phyloP scores from a whole-genome alignment of 306 rosid species.

The Cicer chorassanicum region DNA sequence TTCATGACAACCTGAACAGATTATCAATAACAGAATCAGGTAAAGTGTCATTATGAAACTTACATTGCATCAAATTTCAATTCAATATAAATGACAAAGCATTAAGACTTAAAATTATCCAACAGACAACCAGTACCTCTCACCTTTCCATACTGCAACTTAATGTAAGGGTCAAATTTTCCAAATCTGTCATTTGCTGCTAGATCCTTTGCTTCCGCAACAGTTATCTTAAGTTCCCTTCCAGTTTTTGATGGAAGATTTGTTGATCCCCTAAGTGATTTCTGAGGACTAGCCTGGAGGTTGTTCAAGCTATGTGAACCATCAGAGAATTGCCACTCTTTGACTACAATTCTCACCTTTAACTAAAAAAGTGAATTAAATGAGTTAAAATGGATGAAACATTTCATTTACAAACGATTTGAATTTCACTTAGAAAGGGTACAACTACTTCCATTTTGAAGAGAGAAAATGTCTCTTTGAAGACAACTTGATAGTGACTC shows the following conservation, averaged over 20 bases:
- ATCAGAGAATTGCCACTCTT: slow-evolving; percentile 96
- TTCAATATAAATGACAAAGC: slow-evolving; percentile 18
- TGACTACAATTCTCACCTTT: slow-evolving; percentile 70
- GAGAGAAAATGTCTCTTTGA: neutral
- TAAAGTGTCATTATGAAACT: slow-evolving; percentile 26
- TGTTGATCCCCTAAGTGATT: slow-evolving; percentile 69
- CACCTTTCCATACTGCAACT: slow-evolving; percentile 93
- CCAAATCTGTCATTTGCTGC: slow-evolving; percentile 69
- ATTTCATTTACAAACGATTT: slow-evolving; percentile 5
- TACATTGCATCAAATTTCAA: neutral
- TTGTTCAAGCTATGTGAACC: slow-evolving; percentile 74
- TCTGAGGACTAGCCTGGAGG: slow-evolving; percentile 48
- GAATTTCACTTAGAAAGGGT: slow-evolving; percentile 14
- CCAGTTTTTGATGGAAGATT: slow-evolving; percentile 72
- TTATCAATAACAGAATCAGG: slow-evolving; percentile 37
- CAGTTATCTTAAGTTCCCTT: slow-evolving; percentile 75
- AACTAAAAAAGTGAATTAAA: slow-evolving; percentile 58
- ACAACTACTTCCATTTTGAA: slow-evolving; percentile 34
- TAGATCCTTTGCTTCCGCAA: slow-evolving; percentile 82
- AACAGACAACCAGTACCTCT: slow-evolving; percentile 28
- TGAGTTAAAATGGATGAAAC: slow-evolving; percentile 32
- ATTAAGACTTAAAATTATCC: slow-evolving; percentile 28
- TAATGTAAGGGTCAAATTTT: slow-evolving; percentile 70
- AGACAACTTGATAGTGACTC: neutral
- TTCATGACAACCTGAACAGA: slow-evolving; percentile 63